These are phyloP conservation scores for Cryptococcus sp. DNA, from an alignment of 1,284 basidiomycete genomes.

Conservation along the genomic window DNA sequence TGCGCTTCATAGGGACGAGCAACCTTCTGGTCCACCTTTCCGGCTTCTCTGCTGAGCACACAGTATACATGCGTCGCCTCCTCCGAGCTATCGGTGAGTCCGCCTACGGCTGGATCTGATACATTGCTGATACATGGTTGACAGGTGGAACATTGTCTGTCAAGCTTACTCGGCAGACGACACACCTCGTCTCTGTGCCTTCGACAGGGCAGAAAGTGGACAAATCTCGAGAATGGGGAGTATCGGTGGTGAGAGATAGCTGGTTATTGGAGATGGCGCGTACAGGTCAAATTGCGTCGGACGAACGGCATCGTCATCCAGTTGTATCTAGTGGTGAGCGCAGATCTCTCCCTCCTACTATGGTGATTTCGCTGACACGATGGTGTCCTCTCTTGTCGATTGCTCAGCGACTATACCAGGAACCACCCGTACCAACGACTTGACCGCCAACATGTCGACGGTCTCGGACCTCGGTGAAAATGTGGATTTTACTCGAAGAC, in stretches of 20 bases:
- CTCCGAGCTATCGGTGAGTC: constrained; percentile 41
- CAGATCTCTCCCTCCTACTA: too few relatives aligned
- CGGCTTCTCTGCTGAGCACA: constrained; percentile 37
- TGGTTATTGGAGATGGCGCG: constrained; percentile 45
- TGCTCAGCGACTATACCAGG: too few relatives aligned
- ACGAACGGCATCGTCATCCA: constrained; percentile 23
- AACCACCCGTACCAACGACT: neutral
- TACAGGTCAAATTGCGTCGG: constrained; percentile 30
- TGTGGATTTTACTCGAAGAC: constrained; percentile 8
- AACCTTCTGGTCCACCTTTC: constrained; percentile 41
- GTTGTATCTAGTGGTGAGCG: neutral
- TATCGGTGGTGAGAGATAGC: constrained; percentile 35
- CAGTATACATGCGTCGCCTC: constrained; percentile 40
- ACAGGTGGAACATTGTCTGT: constrained; percentile 35
- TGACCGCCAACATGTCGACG: constrained; percentile 21
- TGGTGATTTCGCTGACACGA: too few relatives aligned
- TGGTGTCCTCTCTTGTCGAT: too few relatives aligned
- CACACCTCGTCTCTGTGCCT: constrained; percentile 41
- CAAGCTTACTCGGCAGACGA: constrained; percentile 37
- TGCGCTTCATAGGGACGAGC: constrained; percentile 8
- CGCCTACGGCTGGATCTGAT: neutral
- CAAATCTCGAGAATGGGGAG: constrained; percentile 43
- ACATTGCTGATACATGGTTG: constrained; percentile 9
- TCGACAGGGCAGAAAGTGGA: constrained; percentile 38
- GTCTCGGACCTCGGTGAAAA: constrained; percentile 15